phyloP scores from a whole-genome alignment of 108 stramenopile genomes.

The Nitzschia palea region DNA sequence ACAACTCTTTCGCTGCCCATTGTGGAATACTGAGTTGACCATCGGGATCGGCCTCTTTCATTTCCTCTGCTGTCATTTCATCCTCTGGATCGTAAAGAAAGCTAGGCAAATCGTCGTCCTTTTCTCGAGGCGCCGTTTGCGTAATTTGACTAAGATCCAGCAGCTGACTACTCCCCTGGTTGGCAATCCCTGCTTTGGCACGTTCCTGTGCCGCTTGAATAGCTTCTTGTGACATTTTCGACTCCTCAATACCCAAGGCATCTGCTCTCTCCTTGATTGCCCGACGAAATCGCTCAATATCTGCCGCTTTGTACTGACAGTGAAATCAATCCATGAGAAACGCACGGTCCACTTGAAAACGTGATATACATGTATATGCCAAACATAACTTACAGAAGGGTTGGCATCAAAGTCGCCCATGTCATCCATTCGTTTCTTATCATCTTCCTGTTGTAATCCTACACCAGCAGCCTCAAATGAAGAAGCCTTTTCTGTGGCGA shows the following conservation, averaged over 20 bases:
- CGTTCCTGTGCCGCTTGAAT: conserved; percentile 57
- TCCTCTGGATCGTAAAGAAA: conserved; percentile 73
- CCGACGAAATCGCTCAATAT: conserved; percentile 58
- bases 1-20: conserved; percentile 52
- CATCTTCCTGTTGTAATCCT: conserved; percentile 31
- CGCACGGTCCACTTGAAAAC: too few relatives aligned
- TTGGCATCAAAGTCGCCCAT: conserved; percentile 50
- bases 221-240: conserved; percentile 54
- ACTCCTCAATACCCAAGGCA: conserved; percentile 66
- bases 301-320: conserved; percentile 44
- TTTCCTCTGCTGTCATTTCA: conserved; percentile 78
- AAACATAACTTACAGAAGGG: conserved; percentile 30
- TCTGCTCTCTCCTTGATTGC: conserved; percentile 66
- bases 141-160: conserved; percentile 71
- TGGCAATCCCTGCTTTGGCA: conserved; percentile 39
- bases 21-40: conserved; percentile 54
- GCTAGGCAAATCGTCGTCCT: conserved; percentile 31
- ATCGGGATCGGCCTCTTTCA: conserved; percentile 69
- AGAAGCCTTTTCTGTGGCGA: not conserved
- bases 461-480: conserved; percentile 42
- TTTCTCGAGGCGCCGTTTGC: conserved; percentile 26
- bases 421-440: conserved; percentile 27
- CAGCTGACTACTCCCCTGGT: conserved; percentile 18
- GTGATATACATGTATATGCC: not conserved
- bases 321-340: not conserved